Base-by-base conservation (phyloP, 2,329 filamentous ascomycete genomes). In the Lomentospora prolificans region DNA sequence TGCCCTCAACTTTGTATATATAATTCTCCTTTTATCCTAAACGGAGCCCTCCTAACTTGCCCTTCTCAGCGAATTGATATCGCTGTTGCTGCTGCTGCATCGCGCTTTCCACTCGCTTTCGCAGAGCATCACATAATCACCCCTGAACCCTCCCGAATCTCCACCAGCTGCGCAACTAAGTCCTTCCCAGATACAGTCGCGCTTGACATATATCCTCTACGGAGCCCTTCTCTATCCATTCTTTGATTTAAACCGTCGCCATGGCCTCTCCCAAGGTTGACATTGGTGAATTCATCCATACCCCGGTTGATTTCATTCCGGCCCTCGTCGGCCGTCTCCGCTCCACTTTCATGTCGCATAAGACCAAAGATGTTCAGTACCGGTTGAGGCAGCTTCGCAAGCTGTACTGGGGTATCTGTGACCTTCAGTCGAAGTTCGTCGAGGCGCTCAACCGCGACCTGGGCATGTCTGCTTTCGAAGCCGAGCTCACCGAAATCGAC, bases 371-470 rank as follows among this genome's bases (percentile, higher is more conserved):
- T 55, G 67, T 96, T 58, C 80, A 89, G 64, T 97, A 87, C 74
- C 85, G 94, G 60, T 76, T 91, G 60, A 78, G 82, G 55, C 94
- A 97, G 77, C 82, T 99, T 59, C 87, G 91, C 63, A 92, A 90
- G 78, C 84, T 97, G 57, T 97, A 96, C 76, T 97, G 94, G 94
- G 90, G 81, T 6, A 70, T 96, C 62, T 84, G 84, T 61, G 92
- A 97, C 75, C 85, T 89, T 67, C 79, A 84, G 57, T 75, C 82
- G 50, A 80, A 86, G 62, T 78, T 97, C 59, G 67, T 82, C 61
- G 87, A 89, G 68, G 90, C 92, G 22, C 81, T 90, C 66, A 78
- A 81, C 66, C 77, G 80, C 63, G 94, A 99, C 66, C 74, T 97
- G 61, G 80, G 82, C 68, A 96, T 95, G 76, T 80, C 85, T 57